Evolutionary conservation across 345 rosid species (phyloP).

Genomic region (Angophora floribunda): DNA sequence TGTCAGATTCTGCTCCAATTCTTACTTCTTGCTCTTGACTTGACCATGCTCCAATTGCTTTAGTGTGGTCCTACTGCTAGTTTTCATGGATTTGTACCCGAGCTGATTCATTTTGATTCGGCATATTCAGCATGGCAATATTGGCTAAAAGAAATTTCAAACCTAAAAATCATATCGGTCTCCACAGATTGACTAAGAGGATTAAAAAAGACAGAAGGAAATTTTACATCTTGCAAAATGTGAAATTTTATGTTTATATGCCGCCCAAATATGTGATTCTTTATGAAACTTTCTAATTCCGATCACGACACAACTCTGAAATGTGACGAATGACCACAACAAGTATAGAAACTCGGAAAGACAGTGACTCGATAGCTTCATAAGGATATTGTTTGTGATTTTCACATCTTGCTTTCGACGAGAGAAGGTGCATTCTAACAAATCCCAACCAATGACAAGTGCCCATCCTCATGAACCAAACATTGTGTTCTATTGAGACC

Average conservation of each 20-base stretch:
- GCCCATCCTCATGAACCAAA: not conserved
- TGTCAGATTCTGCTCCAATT: slow-evolving; percentile 28
- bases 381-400: not conserved
- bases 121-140: accelerated
- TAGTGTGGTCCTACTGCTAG: slow-evolving; percentile 26
- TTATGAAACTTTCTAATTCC: accelerated
- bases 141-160: not conserved
- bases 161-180: not conserved
- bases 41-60: not conserved
- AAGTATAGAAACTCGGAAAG: accelerated
- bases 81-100: not conserved
- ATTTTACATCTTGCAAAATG: not conserved
- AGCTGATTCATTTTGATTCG: not conserved
- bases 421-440: not conserved
- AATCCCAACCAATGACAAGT: not conserved
- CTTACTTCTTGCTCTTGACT: slow-evolving; percentile 15
- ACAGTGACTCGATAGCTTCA: not conserved
- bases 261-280: not conserved
- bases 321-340: not conserved
- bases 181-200: not conserved
- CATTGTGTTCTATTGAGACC: not conserved
- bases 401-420: not conserved
- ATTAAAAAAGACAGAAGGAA: not conserved
- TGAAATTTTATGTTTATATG: not conserved
- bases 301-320: not conserved